Percentiles rank a stretch among this genome's conserved stretches.
These are phyloP conservation scores for Rubus parviflorus DNA, from an alignment of 306 rosid genomes.

Conservation along the genomic window DNA sequence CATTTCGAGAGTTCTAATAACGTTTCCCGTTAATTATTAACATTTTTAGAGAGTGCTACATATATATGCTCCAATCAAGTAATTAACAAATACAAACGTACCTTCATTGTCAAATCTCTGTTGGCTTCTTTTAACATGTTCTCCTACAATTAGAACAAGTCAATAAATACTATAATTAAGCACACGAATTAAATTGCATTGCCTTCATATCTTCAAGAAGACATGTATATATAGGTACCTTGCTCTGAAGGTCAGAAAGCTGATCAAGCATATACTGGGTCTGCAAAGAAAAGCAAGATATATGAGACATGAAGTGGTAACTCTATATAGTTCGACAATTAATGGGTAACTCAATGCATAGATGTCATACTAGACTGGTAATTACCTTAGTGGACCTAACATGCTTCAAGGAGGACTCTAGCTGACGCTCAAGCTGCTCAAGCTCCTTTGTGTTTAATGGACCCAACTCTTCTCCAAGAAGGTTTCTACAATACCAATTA, in stretches of 20 bases:
- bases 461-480: constrained; percentile 93
- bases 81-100: constrained; percentile 18
- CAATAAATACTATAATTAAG: constrained; percentile 17
- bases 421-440: constrained; percentile 94
- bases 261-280: constrained; percentile 97
- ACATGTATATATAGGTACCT: constrained; percentile 42
- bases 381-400: constrained; percentile 86
- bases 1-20: too few relatives aligned
- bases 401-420: constrained; percentile 82
- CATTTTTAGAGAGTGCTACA: not conserved
- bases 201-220: not conserved
- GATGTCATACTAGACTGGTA: not conserved
- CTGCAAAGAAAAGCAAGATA: constrained; percentile 47
- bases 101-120: constrained; percentile 77
- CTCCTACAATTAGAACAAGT: constrained; percentile 51
- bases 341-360: not conserved
- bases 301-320: not conserved
- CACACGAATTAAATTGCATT: not conserved
- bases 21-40: too few relatives aligned
- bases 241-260: constrained; percentile 83
- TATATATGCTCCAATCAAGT: not conserved
- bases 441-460: constrained; percentile 84
- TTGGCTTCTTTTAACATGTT: constrained; percentile 74
- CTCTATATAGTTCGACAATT: not conserved
- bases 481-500: constrained; percentile 52